A percentile compares a stretch with the other conserved stretches of the same genome.
These are phyloP conservation scores for Camellia oleifera DNA, from an alignment of 179 eudicot species.

Conservation along the genomic window DNA sequence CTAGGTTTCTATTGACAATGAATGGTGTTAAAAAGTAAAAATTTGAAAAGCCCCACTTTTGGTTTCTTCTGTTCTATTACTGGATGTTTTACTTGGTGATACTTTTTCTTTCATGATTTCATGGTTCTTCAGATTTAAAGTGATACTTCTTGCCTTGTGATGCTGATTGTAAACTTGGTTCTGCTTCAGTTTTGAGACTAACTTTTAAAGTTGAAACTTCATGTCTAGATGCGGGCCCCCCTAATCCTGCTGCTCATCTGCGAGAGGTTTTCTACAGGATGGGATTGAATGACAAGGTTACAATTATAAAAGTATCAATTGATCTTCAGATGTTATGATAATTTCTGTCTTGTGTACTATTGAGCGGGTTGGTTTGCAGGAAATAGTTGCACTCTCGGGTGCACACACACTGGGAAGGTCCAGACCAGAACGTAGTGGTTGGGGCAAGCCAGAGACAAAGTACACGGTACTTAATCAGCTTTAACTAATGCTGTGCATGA, in stretches of 20 bases:
- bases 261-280: slow-evolving; percentile 92
- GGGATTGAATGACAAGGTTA: slow-evolving; percentile 92
- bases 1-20: background rate
- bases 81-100: background rate
- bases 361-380: slow-evolving; percentile 46
- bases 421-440: slow-evolving; percentile 98
- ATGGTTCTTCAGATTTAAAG: slow-evolving; percentile 6
- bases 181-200: background rate
- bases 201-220: slow-evolving; percentile 18
- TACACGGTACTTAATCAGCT: slow-evolving; percentile 66
- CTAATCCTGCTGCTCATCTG: slow-evolving; percentile 90
- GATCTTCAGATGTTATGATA: slow-evolving; percentile 8
- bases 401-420: slow-evolving; percentile 97
- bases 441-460: slow-evolving; percentile 98
- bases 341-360: slow-evolving; percentile 17
- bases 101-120: slow-evolving; percentile 11
- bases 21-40: background rate
- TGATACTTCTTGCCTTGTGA: slow-evolving; percentile 1
- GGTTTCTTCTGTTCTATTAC: background rate
- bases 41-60: no score
- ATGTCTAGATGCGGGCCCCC: slow-evolving; percentile 87
- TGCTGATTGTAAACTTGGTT: background rate
- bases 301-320: background rate
- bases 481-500: background rate
- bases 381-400: slow-evolving; percentile 91